phyloP scores from a whole-genome alignment of 192 early-diverging fungal species.

The Rhizoclosmatium globosum region DNA sequence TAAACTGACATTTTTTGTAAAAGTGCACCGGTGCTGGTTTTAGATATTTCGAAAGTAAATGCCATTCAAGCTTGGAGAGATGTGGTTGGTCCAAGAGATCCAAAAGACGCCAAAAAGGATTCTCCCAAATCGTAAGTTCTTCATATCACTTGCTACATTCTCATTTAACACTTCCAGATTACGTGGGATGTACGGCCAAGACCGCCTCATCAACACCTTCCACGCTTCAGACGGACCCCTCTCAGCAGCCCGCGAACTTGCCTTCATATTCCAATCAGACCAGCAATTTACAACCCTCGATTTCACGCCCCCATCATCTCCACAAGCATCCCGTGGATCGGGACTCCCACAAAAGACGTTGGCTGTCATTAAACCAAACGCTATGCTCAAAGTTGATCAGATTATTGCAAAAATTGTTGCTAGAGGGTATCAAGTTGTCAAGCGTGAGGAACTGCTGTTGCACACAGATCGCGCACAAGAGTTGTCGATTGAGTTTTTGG shows the following conservation, averaged over 20 bases:
- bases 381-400: constrained; percentile 51
- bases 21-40: constrained; percentile 58
- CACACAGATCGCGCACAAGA: constrained; percentile 47
- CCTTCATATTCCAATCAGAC: constrained; percentile 42
- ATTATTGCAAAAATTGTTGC: constrained; percentile 59
- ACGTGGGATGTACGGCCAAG: constrained; percentile 62
- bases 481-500: constrained; percentile 48
- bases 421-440: constrained; percentile 55
- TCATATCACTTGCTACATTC: background rate
- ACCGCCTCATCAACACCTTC: constrained; percentile 63
- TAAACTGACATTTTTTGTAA: background rate
- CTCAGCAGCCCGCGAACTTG: constrained; percentile 53
- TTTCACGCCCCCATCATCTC: constrained; percentile 16
- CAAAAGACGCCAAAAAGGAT: constrained; percentile 53
- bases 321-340: background rate
- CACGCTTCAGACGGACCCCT: constrained; percentile 58
- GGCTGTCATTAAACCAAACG: constrained; percentile 64
- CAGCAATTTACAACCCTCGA: background rate
- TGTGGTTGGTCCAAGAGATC: constrained; percentile 62
- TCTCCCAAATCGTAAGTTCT: constrained; percentile 56
- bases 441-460: constrained; percentile 57
- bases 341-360: constrained; percentile 56
- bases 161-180: constrained; percentile 44
- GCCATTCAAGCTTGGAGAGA: constrained; percentile 59
- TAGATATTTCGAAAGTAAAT: constrained; percentile 60